Percentiles rank a stretch among this genome's conserved stretches.
These are phyloP conservation scores for Alternaria arbusti DNA, from an alignment of 2,329 filamentous ascomycete genomes.

Conservation along the genomic window DNA sequence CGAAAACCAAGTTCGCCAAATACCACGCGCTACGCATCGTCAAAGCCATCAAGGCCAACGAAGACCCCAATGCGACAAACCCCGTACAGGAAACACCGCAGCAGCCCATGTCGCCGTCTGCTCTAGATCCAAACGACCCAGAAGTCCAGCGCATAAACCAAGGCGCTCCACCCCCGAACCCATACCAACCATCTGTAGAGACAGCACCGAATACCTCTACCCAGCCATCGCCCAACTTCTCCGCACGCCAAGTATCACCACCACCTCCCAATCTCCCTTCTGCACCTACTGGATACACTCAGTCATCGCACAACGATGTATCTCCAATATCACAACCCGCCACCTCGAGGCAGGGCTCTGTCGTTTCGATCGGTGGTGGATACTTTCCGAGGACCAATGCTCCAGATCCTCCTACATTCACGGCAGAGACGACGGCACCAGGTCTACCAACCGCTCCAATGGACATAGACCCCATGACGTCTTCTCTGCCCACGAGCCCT, in stretches of 20 bases:
- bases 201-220: slow-evolving; percentile 64
- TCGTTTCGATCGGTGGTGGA: slow-evolving; percentile 57
- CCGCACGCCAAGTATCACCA: slow-evolving; percentile 56
- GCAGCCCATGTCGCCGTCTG: slow-evolving; percentile 44
- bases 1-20: slow-evolving; percentile 96
- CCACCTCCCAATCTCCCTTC: slow-evolving; percentile 47
- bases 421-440: slow-evolving; percentile 45
- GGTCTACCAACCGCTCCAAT: slow-evolving; percentile 46
- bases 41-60: slow-evolving; percentile 87
- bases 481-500: slow-evolving; percentile 25
- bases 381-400: slow-evolving; percentile 62
- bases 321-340: slow-evolving; percentile 60
- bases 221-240: slow-evolving; percentile 51
- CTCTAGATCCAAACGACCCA: slow-evolving; percentile 68
- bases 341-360: slow-evolving; percentile 54
- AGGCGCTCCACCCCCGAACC: slow-evolving; percentile 32
- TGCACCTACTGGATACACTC: slow-evolving; percentile 39
- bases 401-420: slow-evolving; percentile 56
- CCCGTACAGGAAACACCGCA: slow-evolving; percentile 66
- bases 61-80: slow-evolving; percentile 91
- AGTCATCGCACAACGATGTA: slow-evolving; percentile 54
- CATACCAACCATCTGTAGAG: slow-evolving; percentile 63
- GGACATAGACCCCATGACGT: slow-evolving; percentile 36
- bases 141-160: slow-evolving; percentile 65
- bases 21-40: slow-evolving; percentile 92